phyloP scores from a whole-genome alignment of 2,329 filamentous ascomycete genomes.

The Xylaria sp. region DNA sequence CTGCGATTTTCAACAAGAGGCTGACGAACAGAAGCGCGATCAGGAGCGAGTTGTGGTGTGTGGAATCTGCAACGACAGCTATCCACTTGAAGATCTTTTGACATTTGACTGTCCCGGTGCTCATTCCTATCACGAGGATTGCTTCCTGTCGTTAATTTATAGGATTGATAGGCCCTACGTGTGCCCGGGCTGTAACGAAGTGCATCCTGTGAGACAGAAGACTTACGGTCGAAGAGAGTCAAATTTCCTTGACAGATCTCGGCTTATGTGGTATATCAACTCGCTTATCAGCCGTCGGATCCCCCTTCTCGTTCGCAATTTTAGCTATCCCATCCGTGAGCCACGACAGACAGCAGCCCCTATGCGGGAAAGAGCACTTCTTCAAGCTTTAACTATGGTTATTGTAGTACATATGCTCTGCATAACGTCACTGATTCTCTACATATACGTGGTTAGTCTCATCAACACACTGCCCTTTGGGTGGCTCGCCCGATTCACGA shows the following conservation, averaged over 20 bases:
- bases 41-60: background rate
- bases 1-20: background rate
- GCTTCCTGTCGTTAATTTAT: background rate
- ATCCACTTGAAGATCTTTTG: background rate
- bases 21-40: background rate
- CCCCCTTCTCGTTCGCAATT: background rate
- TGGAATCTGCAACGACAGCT: background rate
- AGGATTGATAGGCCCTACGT: no score
- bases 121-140: background rate
- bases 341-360: no score
- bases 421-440: background rate
- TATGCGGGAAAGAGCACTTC: background rate
- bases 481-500: no score
- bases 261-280: background rate
- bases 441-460: background rate
- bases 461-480: background rate
- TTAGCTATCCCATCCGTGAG: background rate
- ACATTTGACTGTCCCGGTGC: background rate
- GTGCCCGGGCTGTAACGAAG: background rate
- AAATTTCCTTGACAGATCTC: background rate
- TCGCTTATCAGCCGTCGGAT: background rate
- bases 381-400: background rate
- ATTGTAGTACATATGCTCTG: background rate
- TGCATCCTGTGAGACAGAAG: background rate
- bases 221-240: background rate